Percentiles rank a stretch among this genome's conserved stretches.
Conservation (phyloP, 495 filamentous ascomycete species). For the Aspergillus incahuasiensis region DNA sequence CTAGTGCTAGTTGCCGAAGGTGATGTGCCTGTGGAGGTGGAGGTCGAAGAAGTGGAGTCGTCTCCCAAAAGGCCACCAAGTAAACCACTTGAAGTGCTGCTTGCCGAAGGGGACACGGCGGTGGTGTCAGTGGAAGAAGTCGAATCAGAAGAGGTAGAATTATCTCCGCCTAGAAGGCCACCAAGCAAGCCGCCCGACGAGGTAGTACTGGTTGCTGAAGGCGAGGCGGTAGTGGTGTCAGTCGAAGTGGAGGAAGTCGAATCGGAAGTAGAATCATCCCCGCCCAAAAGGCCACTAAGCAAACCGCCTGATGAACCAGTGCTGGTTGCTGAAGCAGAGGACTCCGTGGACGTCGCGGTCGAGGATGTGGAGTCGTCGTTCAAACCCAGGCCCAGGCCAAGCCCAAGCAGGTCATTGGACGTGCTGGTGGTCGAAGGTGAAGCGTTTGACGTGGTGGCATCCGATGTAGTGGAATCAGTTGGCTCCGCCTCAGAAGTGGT, state of each 20-base stretch:
- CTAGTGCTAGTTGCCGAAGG: slow-evolving; percentile 2
- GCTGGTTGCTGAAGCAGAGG: not conserved
- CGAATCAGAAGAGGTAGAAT: not conserved
- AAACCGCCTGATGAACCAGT: not conserved
- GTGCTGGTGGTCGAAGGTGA: not conserved
- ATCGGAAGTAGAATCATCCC: not conserved
- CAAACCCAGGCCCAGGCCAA: not conserved
- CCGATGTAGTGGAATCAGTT: not conserved
- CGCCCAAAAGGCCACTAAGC: not conserved
- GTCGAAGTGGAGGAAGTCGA: not conserved
- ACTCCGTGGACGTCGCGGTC: not conserved
- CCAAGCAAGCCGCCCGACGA: not conserved
- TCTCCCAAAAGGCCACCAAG: not conserved
- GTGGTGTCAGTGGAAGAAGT: not conserved
- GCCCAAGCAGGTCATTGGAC: not conserved
- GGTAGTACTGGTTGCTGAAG: not conserved
- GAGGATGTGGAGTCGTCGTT: not conserved
- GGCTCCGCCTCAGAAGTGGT: not conserved
- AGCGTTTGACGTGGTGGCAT: not conserved
- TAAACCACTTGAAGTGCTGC: not conserved
- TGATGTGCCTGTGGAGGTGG: not conserved
- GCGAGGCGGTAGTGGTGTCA: not conserved
- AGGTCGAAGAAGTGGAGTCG: slow-evolving; percentile 3
- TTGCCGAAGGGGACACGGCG: not conserved
- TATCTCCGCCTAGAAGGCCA: not conserved